phyloP scores from a whole-genome alignment of 305 asterid genomes.

The Coffea humblotiana region DNA sequence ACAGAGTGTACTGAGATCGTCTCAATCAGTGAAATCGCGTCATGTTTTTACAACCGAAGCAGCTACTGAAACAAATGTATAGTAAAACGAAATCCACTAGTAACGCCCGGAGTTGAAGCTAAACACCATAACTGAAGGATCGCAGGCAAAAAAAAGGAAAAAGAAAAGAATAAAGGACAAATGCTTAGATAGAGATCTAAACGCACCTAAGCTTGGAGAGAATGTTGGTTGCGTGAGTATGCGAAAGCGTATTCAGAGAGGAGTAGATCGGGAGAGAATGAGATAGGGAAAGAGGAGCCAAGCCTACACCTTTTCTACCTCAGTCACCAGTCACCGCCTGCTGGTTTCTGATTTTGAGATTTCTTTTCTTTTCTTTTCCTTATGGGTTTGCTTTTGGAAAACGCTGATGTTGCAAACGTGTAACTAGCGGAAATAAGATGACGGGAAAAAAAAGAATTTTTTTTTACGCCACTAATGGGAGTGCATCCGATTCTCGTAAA shows the following conservation, averaged over 20 bases:
- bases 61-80: too few species aligned
- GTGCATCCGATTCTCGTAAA: too few species aligned
- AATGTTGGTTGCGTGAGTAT: background rate
- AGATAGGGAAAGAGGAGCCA: too few species aligned
- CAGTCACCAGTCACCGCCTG: too few species aligned
- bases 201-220: background rate
- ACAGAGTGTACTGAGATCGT: background rate
- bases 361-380: too few species aligned
- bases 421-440: background rate
- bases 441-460: too few species aligned
- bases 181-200: background rate
- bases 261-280: background rate
- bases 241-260: background rate
- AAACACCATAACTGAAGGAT: background rate
- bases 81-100: too few species aligned
- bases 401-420: background rate
- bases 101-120: too few species aligned
- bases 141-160: too few species aligned
- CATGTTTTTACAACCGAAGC: background rate
- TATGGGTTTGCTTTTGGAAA: background rate
- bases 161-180: background rate
- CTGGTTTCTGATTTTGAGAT: too few species aligned
- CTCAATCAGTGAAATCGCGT: background rate
- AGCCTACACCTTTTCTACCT: too few species aligned
- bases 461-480: too few species aligned